Evolutionary conservation across 352 stramenopile species (phyloP).

Genomic region (Elongisporangium undulatum): DNA sequence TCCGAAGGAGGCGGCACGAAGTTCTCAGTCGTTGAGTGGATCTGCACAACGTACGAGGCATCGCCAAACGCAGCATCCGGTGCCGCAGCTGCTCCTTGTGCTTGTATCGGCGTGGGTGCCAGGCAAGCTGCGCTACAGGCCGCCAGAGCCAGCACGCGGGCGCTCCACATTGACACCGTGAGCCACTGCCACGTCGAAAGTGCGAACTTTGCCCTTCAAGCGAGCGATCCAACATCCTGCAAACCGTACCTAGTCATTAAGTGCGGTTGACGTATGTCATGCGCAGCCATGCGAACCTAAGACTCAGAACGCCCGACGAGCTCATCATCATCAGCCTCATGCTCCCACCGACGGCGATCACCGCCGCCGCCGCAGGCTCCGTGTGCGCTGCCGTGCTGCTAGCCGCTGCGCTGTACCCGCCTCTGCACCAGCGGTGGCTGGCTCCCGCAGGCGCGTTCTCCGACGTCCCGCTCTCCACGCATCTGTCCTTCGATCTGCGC

Average conservation of each 20-base stretch:
- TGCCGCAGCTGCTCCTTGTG: background rate
- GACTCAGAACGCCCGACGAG: background rate
- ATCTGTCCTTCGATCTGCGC: constrained; percentile 39
- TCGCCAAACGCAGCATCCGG: constrained; percentile 12
- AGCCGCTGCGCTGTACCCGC: background rate
- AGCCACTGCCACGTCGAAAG: background rate
- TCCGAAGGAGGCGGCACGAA: constrained; percentile 18
- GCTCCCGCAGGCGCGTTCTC: background rate
- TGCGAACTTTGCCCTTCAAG: background rate
- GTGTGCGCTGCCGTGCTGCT: background rate
- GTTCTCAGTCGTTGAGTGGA: constrained; percentile 41
- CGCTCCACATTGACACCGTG: background rate
- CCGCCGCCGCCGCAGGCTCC: too few species aligned
- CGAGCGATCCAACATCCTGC: background rate
- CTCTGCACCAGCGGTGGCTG: background rate
- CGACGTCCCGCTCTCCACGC: constrained; percentile 22
- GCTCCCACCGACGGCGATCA: background rate
- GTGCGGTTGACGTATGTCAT: background rate
- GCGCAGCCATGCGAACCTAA: background rate
- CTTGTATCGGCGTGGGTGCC: background rate
- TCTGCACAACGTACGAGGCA: constrained; percentile 62
- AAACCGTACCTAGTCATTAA: background rate
- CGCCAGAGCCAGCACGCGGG: background rate
- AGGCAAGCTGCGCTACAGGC: background rate
- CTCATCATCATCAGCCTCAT: background rate